Base-by-base conservation (phyloP, 768 basidiomycete species). In the Boletus sp. region DNA sequence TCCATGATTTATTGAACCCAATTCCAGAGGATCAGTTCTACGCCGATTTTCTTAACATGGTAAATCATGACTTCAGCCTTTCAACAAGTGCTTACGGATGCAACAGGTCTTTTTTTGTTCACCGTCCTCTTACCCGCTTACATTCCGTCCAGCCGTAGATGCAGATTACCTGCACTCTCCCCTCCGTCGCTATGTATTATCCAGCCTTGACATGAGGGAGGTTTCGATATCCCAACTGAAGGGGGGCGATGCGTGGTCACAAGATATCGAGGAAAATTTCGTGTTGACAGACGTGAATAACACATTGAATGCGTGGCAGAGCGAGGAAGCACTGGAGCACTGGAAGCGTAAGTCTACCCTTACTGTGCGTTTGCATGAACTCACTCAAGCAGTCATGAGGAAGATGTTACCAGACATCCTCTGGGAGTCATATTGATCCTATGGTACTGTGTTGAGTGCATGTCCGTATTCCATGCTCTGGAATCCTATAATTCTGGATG, bases 31-130 rank as follows among this genome's bases (percentile, higher is more conserved):
- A 85, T 47, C 72, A 81, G 60, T 72, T 79, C 45, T 68, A 74
- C 37, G 69, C 75, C 1, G 80, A 83, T 29, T 84, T 89, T 67
- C 74, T 86, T 52, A 95, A 95, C 68, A 81, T 93, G 77, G 92
- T 93, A 57, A 50, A 80, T 74, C 9, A 12, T 55, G 37, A 36
- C 47, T 18, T 20, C 37, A 20, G 4, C 14, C 30, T 35, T n/a
- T 40, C 5, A 17, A 52, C 39, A 36, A 17, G n/a, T 49, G 46
- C 60, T 68, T 12, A 68, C 17, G 1, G 8, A 7, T 39, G 42
- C 7, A 15, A 24, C 56, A 94, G 94, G 88, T 93, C 15, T 82
- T 94, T 64, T 88, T 96, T 74, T 96, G 94, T 71, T 87, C 86
- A 1, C 73, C 77, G 28, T 83, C 85, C 11, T 42, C 75, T 7